Evolutionary conservation across 2,329 filamentous ascomycete genomes (phyloP).

Genomic region (Lachnellula cervina): DNA sequence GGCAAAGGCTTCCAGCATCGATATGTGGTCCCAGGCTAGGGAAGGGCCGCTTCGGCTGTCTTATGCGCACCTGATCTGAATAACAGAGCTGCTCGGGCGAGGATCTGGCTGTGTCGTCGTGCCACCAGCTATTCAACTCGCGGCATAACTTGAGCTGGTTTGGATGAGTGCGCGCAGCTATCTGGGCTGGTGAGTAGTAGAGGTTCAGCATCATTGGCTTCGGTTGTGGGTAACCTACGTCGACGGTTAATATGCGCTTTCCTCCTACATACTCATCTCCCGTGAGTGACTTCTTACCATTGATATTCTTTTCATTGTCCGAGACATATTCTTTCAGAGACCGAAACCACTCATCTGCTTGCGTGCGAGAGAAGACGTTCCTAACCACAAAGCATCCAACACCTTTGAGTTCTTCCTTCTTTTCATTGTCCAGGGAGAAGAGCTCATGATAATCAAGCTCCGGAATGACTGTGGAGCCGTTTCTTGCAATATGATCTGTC

Average conservation of each 20-base stretch:
- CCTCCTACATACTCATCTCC: no score
- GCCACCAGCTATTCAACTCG: conserved; percentile 37
- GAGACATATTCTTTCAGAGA: conserved; percentile 33
- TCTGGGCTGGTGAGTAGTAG: conserved; percentile 37
- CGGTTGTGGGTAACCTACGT: conserved; percentile 34
- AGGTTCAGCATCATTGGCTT: conserved; percentile 36
- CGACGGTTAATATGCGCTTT: neutral
- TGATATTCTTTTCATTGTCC: conserved; percentile 31
- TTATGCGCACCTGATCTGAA: conserved; percentile 36
- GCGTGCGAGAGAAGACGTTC: conserved; percentile 19
- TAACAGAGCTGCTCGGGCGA: conserved; percentile 35
- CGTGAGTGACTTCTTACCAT: conserved; percentile 5
- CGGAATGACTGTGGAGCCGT: conserved; percentile 33
- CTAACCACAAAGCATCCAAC: conserved; percentile 29
- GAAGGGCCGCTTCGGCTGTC: conserved; percentile 36
- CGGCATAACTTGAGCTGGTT: conserved; percentile 35
- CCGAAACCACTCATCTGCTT: conserved; percentile 26
- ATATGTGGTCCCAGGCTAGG: conserved; percentile 40
- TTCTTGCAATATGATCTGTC: conserved; percentile 34
- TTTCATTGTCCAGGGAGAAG: conserved; percentile 11
- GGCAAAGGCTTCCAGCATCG: conserved; percentile 39
- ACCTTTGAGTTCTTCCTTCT: conserved; percentile 28
- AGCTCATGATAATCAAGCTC: conserved; percentile 30
- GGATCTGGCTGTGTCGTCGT: conserved; percentile 28
- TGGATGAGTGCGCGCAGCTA: conserved; percentile 35